These are phyloP conservation scores for Dothistroma pini DNA, from an alignment of 2,329 filamentous ascomycete genomes.

Conservation along the genomic window DNA sequence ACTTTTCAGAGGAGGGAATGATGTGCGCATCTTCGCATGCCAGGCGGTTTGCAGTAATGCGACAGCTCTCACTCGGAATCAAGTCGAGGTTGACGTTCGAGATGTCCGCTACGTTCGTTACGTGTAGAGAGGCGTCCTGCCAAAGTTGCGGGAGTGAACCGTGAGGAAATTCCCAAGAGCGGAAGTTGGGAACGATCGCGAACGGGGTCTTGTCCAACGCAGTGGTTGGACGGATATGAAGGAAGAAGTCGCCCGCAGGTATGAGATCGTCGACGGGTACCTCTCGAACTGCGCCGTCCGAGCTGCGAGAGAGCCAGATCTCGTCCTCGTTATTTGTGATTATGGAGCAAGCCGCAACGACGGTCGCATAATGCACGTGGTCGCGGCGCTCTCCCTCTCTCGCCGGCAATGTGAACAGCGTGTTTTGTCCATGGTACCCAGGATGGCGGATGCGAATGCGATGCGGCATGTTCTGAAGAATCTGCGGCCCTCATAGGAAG, in stretches of 20 bases:
- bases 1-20: constrained; percentile 20
- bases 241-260: neutral
- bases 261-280: neutral
- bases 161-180: constrained; percentile 23
- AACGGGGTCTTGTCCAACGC: constrained; percentile 9
- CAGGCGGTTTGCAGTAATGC: constrained; percentile 22
- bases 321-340: neutral
- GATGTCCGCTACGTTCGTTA: neutral
- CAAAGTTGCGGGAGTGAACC: constrained; percentile 13
- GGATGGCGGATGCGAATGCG: neutral
- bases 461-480: too few relatives aligned
- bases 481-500: too few relatives aligned
- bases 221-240: neutral
- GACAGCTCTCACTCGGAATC: constrained; percentile 16
- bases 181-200: constrained; percentile 22
- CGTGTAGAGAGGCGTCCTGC: neutral
- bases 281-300: neutral
- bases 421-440: neutral
- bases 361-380: neutral
- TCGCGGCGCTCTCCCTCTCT: neutral
- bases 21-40: constrained; percentile 25
- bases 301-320: neutral
- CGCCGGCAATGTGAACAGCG: neutral
- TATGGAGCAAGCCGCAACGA: neutral
- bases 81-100: neutral